Evolutionary conservation across 2,329 filamentous ascomycete species (phyloP).

Genomic region (Acarospora socialis): DNA sequence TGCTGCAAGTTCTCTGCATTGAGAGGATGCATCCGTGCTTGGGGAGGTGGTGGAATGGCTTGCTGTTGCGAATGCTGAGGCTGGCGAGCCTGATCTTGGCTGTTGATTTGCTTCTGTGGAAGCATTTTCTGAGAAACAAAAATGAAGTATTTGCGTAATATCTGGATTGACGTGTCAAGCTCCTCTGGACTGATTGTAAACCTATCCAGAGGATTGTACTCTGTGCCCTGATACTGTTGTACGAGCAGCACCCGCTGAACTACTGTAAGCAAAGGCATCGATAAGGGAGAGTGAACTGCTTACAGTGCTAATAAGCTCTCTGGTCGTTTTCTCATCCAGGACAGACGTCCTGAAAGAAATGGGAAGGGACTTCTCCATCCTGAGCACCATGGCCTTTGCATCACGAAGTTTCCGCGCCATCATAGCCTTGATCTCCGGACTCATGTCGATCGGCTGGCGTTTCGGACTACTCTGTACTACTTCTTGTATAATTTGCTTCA

Average conservation of each 20-base stretch:
- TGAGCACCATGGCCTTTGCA: slow-evolving; percentile 27
- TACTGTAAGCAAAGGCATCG: slow-evolving; percentile 3
- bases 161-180: slow-evolving; percentile 23
- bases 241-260: slow-evolving; percentile 29
- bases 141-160: slow-evolving; percentile 27
- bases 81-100: slow-evolving; percentile 14
- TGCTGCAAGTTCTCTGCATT: slow-evolving; percentile 34
- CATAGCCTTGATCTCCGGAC: slow-evolving; percentile 24
- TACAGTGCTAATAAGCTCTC: slow-evolving; percentile 25
- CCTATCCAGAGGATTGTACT: slow-evolving; percentile 27
- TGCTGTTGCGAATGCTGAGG: slow-evolving; percentile 30
- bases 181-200: slow-evolving; percentile 30
- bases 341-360: slow-evolving; percentile 25
- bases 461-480: slow-evolving; percentile 17
- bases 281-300: not conserved
- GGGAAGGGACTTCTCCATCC: slow-evolving; percentile 29
- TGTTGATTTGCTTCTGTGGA: slow-evolving; percentile 6
- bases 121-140: slow-evolving; percentile 14
- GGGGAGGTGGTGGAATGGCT: slow-evolving; percentile 18
- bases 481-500: slow-evolving; percentile 8
- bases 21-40: slow-evolving; percentile 20
- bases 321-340: slow-evolving; percentile 27
- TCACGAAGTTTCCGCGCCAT: slow-evolving; percentile 28
- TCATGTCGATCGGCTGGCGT: slow-evolving; percentile 22
- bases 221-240: slow-evolving; percentile 30